Evolutionary conservation across 2,329 filamentous ascomycete species (phyloP), one percentile per base, ranked within the genome.

Genomic region (Verticillium longisporum): DNA sequence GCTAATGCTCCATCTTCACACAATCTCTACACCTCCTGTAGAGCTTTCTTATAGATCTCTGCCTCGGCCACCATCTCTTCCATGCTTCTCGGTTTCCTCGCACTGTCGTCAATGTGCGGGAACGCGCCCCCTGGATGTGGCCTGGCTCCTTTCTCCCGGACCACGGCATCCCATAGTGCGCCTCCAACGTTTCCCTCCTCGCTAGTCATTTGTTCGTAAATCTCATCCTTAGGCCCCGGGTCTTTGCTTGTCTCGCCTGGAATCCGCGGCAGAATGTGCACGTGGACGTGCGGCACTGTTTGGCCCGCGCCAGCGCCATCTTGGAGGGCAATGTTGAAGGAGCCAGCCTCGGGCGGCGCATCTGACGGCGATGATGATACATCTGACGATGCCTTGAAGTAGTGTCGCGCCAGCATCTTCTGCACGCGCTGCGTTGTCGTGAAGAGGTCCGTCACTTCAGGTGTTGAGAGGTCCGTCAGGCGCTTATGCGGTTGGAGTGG

Each of bases 281-380:
- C 90, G 76, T 99, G 95, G 14, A 97, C 87, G 76, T 99, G 95
- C 9, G 91, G 82, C 55, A 99, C 94, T 61, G 92, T 97, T 82
- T 99, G 95, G 0, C 95, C 95, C 1, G 95, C 92, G 62, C 92
- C 91, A 36, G 81, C 78, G 21, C 95, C 95, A 74, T 99, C 95
- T 74, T 99, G 95, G n/a, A 99, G 84, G 0, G 94, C 93, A 57
- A 99, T 88, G 71, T 97, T 98, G 77, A 98, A 89, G 62, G 91
- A 90, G 10, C 90, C 86, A 6, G 86, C 89, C 37, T 82, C 75
- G 10, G 75, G 71, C 11, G 45, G n/a, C 53, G 68, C 59, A 82
- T 64, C 86, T 9, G 60, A 34, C 50, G 61, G 15, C 18, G 63
- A 53, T 31, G 57, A 14, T 14, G 33, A 61, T 6, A 38, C 59